A percentile compares a stretch with the other conserved stretches of the same genome.
Evolutionary conservation across 192 early-diverging fungal species (phyloP).

Genomic region (Coemansia sp.): DNA sequence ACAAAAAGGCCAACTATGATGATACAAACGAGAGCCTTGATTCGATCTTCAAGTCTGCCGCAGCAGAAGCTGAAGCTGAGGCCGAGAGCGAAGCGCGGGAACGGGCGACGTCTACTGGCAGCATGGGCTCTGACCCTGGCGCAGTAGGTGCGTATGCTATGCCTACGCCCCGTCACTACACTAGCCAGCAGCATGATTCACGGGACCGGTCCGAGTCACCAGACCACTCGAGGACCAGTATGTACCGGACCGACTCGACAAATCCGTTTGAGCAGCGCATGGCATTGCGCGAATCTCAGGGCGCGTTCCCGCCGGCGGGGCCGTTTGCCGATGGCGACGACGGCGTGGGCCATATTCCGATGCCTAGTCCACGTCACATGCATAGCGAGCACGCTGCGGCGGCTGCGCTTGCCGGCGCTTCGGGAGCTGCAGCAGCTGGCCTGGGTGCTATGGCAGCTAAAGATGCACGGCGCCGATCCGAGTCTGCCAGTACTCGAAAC

Average conservation of each 20-base stretch:
- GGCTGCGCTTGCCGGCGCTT: conserved; percentile 31
- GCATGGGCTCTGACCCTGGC: conserved; percentile 10
- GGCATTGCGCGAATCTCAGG: conserved; percentile 49
- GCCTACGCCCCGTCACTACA: conserved; percentile 29
- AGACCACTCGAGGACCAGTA: conserved; percentile 26
- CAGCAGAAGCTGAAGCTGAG: conserved; percentile 46
- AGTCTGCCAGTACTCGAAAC: conserved; percentile 40
- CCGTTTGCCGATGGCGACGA: conserved; percentile 39
- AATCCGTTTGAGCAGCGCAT: conserved; percentile 53
- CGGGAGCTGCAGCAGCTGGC: conserved; percentile 4
- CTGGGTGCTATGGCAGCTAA: conserved; percentile 5
- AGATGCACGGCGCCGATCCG: conserved; percentile 35
- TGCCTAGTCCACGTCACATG: conserved; percentile 32
- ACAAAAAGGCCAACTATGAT: conserved; percentile 21
- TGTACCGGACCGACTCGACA: conserved; percentile 45
- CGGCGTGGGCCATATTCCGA: conserved; percentile 37
- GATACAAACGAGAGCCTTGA: conserved; percentile 47
- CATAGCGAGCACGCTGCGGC: conserved; percentile 40
- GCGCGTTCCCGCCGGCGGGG: conserved; percentile 51
- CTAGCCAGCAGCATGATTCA: conserved; percentile 7
- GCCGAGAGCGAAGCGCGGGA: conserved; percentile 42
- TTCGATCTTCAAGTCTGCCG: conserved; percentile 51
- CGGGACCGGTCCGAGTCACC: conserved; percentile 12
- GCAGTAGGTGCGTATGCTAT: conserved; percentile 19
- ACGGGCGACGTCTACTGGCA: conserved; percentile 30